Evolutionary conservation across 2,329 filamentous ascomycete genomes (phyloP).

Genomic region (Capronia coronata): DNA sequence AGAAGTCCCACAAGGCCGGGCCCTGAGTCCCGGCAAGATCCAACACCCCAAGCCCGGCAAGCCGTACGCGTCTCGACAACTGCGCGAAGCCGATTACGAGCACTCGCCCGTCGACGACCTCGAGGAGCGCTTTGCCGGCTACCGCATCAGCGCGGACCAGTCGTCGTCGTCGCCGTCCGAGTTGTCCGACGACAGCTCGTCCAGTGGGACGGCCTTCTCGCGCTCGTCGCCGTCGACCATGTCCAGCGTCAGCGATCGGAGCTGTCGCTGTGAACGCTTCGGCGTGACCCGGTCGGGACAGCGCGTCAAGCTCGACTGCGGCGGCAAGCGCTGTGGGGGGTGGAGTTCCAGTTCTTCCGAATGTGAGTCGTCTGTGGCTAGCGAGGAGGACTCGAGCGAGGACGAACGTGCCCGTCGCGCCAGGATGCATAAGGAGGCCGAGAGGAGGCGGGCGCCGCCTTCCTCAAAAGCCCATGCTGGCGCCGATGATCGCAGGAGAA

Average conservation of each 20-base stretch:
- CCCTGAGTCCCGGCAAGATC: slow-evolving; percentile 82
- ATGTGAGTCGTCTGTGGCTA: slow-evolving; percentile 19
- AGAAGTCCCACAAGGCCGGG: slow-evolving; percentile 80
- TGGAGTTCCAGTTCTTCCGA: slow-evolving; percentile 31
- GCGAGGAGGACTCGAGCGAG: slow-evolving; percentile 20
- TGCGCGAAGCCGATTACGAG: slow-evolving; percentile 75
- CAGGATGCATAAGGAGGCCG: slow-evolving; percentile 15
- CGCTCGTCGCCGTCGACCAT: slow-evolving; percentile 46
- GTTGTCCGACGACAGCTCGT: slow-evolving; percentile 50
- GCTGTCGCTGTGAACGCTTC: slow-evolving; percentile 91
- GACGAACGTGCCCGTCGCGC: slow-evolving; percentile 23
- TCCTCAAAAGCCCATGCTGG: background rate
- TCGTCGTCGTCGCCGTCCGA: slow-evolving; percentile 68
- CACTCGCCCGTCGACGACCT: slow-evolving; percentile 65
- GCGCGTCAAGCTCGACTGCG: slow-evolving; percentile 93
- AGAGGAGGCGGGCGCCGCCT: slow-evolving; percentile 6
- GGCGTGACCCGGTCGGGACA: slow-evolving; percentile 90
- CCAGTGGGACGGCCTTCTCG: slow-evolving; percentile 46
- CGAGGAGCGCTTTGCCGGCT: slow-evolving; percentile 65
- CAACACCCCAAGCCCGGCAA: slow-evolving; percentile 82
- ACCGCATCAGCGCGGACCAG: slow-evolving; percentile 64
- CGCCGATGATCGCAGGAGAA: slow-evolving; percentile 8
- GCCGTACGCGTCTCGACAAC: slow-evolving; percentile 78
- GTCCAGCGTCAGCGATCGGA: slow-evolving; percentile 61
- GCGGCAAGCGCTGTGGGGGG: slow-evolving; percentile 79